Base-by-base conservation (phyloP, 2,329 filamentous ascomycete genomes). In the Nemania sp. region DNA sequence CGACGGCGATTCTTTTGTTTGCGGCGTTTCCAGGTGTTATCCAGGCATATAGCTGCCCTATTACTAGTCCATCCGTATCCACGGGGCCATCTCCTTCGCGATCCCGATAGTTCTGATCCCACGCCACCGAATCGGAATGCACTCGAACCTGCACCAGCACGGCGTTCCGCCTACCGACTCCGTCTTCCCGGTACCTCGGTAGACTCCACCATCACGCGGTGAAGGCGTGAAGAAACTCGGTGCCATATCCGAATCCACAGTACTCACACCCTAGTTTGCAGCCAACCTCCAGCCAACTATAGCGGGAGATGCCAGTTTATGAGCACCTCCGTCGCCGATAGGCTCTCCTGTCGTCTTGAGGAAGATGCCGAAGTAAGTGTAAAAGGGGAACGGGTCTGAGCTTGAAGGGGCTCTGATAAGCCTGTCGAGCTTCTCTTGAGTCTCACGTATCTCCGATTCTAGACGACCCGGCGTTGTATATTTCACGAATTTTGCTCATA, bases 1-100 rank as follows among this genome's bases (percentile, higher is more conserved):
- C 35, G 63, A 46, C 25, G 59, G 56, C 57, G 70, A 74, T 13
- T 25, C 34, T 35, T 32, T 52, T 37, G 12, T 34, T 62, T 13
- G 59, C 55, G 17, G 39, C 15, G 12, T 59, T 55, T 34, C 52
- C 40, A 20, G 39, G 25, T n/a, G 37, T 15, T 3, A 50, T 29
- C 43, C 45, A 62, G 32, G 45, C 45, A 35, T 59, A 62, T 17
- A 62, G 37, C 17, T 58, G 18, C 39, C 58, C 59, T n/a, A 54
- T 10, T 4, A 39, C 57, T 12, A 6, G 13, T 15, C n/a, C 43
- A 13, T 10, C 18, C 7, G 2, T 7, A 1, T 17, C 52, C 10
- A 21, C 12, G 12, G 32, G 32, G 17, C n/a, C 20, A n/a, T 34
- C 37, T 29, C 25, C 25, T 29, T 29, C 25, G 25, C 25, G 25